Evolutionary conservation across 257 asterid species (phyloP), one percentile per base, ranked within the genome.

Genomic region (Plantago major): DNA sequence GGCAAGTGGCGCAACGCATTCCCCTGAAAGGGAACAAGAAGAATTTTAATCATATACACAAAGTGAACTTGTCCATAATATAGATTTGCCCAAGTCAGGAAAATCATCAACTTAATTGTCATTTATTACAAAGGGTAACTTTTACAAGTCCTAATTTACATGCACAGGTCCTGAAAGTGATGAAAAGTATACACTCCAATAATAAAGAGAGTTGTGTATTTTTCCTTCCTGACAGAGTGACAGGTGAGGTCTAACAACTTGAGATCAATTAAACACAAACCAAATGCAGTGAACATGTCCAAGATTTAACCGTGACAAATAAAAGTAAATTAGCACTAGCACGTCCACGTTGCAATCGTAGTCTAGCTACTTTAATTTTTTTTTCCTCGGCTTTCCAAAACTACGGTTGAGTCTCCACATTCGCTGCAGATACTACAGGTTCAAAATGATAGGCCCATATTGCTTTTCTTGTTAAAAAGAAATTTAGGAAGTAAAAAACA

Each of bases 21-120:
- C 64, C 73, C 58, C 97, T 90, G 52, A 9, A 58, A 70, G 40
- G 52, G 45, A 69, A 62, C 53, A 64, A 73, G 54, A 55, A 57
- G 45, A 48, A 47, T 60, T 50, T 62, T 66, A 60, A 53, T 12
- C 5, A 65, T 28, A 18, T 7, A 52, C 60, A 64, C 38, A 68
- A 63, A 64, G 46, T 62, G 42, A 65, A 54, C 66, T 61, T 38
- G 65, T 30, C 58, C 49, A 61, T 17, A 58, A 16, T 45, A 37
- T 44, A 42, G 11, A 43, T 33, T 52, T 11, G 26, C 14, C 28
- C 58, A 46, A 71, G 42, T 46, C 33, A 22, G 44, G 55, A 62
- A 12, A 49, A 16, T 43, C 12, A 58, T 51, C 11, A 63, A 47
- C 46, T 42, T 57, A 55, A 55, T 18, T 51, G 51, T 62, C 33